Evolutionary conservation across 1,284 basidiomycete species (phyloP).

Genomic region (Ganoderma meredithae): DNA sequence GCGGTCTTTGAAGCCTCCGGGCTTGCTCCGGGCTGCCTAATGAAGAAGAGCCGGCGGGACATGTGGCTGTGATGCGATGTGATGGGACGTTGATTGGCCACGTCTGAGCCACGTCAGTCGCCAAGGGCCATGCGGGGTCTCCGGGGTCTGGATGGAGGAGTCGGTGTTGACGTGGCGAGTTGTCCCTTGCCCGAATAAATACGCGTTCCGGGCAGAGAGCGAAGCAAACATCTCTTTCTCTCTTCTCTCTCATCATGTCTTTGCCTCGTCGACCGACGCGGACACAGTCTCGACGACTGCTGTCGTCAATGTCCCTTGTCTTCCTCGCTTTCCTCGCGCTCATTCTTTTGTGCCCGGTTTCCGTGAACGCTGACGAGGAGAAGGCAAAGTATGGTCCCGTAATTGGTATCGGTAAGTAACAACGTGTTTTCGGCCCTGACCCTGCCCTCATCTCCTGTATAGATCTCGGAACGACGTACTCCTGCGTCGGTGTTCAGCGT

Average conservation of each 20-base stretch:
- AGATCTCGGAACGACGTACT: conserved; percentile 88
- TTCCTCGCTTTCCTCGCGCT: conserved; percentile 72
- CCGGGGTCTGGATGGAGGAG: conserved; percentile 23
- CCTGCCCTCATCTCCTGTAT: conserved; percentile 34
- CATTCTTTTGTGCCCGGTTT: conserved; percentile 66
- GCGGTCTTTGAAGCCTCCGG: conserved; percentile 13
- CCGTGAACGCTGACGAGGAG: conserved; percentile 63
- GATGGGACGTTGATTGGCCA: background rate
- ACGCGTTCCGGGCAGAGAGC: conserved; percentile 21
- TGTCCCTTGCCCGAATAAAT: conserved; percentile 22
- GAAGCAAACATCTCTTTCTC: conserved; percentile 25
- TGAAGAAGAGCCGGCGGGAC: no score
- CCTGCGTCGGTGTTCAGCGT: conserved; percentile 90
- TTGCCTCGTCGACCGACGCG: conserved; percentile 57
- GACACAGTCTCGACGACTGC: conserved; percentile 63
- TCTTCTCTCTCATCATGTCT: conserved; percentile 45
- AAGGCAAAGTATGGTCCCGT: conserved; percentile 87
- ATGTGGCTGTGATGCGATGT: background rate
- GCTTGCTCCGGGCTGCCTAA: background rate
- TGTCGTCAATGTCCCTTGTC: conserved; percentile 69
- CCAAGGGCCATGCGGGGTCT: conserved; percentile 12
- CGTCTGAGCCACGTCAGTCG: conserved; percentile 25
- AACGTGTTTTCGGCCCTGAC: conserved; percentile 1
- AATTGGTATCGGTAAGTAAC: conserved; percentile 91
- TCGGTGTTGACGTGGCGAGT: conserved; percentile 36